Conservation (phyloP, 345 rosid genomes). For the sweet orange (Citrus sinensis) region DVS_A1.0 CM039168.1:29777001-29777500, state of each 20-base stretch:
- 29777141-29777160: background rate
- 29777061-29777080: too few species aligned
- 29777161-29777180: too few species aligned
- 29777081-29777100: too few species aligned
- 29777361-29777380: slow-evolving; percentile 10
- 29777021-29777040: too few species aligned
- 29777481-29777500: slow-evolving; percentile 4
- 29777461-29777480: slow-evolving; percentile 23
- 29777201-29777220: background rate
- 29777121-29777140: background rate
- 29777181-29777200: background rate
- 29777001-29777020: too few species aligned
- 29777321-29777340: too few species aligned
- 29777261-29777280: background rate
- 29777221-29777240: background rate
- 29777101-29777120: background rate
- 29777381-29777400: slow-evolving; percentile 31
- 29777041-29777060: too few species aligned
- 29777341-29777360: slow-evolving; percentile 24
- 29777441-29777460: slow-evolving; percentile 41
- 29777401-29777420: background rate
- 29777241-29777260: background rate
- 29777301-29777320: background rate
- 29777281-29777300: background rate
- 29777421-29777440: slow-evolving; percentile 69